Conservation (phyloP, 352 stramenopile genomes). For the Phytopythium aichiense region DNA sequence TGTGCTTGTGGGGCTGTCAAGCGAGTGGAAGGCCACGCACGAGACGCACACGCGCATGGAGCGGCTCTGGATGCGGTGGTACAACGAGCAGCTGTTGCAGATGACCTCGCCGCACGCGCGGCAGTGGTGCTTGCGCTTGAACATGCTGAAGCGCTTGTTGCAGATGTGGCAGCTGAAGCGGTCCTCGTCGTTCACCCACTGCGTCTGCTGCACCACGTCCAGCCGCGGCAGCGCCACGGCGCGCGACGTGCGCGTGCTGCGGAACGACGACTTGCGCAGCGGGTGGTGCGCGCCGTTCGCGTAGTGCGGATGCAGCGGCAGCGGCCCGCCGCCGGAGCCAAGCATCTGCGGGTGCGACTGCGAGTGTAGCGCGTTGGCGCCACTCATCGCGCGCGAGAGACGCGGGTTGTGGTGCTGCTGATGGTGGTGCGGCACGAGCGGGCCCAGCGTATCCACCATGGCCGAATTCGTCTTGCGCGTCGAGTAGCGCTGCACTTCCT, state of each 20-base stretch:
- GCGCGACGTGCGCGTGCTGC: conserved; percentile 69
- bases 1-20: conserved; percentile 62
- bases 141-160: conserved; percentile 87
- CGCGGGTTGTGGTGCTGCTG: neutral
- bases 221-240: conserved; percentile 66
- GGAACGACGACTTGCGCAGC: conserved; percentile 73
- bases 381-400: neutral
- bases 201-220: conserved; percentile 73
- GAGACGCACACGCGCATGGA: conserved; percentile 85
- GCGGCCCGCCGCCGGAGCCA: conserved; percentile 19
- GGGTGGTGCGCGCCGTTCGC: conserved; percentile 13
- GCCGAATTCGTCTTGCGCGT: conserved; percentile 46
- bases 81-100: conserved; percentile 79
- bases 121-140: conserved; percentile 87
- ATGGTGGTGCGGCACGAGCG: conserved; percentile 10
- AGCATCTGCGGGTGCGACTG: conserved; percentile 22
- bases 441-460: conserved; percentile 28
- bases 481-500: conserved; percentile 15
- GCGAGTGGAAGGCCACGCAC: conserved; percentile 77
- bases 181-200: conserved; percentile 85
- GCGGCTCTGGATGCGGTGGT: conserved; percentile 79
- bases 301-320: conserved; percentile 16
- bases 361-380: conserved; percentile 2
- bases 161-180: conserved; percentile 86
- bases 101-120: conserved; percentile 83